phyloP scores from a whole-genome alignment of 352 stramenopile genomes.

The Globisporangium orthogonon region DNA sequence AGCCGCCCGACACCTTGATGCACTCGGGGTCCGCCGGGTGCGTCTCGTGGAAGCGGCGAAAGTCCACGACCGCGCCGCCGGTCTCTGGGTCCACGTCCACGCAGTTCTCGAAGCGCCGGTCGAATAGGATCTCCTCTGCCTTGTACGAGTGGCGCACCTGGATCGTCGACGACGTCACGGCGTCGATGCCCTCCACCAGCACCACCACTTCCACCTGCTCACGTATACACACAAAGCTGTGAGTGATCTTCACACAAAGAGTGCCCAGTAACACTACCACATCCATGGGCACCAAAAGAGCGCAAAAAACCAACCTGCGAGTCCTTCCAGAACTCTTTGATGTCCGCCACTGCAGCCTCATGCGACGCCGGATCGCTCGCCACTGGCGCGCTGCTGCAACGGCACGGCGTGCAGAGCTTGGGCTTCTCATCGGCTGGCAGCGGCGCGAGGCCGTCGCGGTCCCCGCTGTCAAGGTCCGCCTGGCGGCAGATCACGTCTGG shows the following conservation, averaged over 20 bases:
- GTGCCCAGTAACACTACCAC: neutral
- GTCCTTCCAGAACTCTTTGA: constrained; percentile 70
- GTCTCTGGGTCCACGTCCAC: constrained; percentile 73
- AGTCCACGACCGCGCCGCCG: constrained; percentile 84
- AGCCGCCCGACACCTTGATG: constrained; percentile 48
- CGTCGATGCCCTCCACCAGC: constrained; percentile 93
- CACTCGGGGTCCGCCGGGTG: constrained; percentile 42
- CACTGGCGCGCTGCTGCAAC: constrained; percentile 21
- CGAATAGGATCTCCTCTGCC: constrained; percentile 88
- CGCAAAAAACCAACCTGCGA: constrained; percentile 38
- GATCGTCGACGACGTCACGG: constrained; percentile 91
- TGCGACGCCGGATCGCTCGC: constrained; percentile 21
- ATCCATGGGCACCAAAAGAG: neutral
- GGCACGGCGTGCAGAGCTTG: constrained; percentile 35
- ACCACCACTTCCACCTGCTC: constrained; percentile 93
- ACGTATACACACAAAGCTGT: constrained; percentile 4
- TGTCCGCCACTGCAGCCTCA: constrained; percentile 34
- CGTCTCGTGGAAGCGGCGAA: constrained; percentile 85
- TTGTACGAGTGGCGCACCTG: constrained; percentile 96
- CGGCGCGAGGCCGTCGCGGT: constrained; percentile 39
- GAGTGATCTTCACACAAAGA: neutral
- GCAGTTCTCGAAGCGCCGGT: constrained; percentile 92
- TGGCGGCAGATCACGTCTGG: constrained; percentile 53
- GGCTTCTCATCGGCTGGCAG: constrained; percentile 17
- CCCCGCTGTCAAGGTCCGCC: constrained; percentile 53